phyloP scores from a whole-genome alignment of 2,329 filamentous ascomycete species.

The Aspergillus sp. region DNA sequence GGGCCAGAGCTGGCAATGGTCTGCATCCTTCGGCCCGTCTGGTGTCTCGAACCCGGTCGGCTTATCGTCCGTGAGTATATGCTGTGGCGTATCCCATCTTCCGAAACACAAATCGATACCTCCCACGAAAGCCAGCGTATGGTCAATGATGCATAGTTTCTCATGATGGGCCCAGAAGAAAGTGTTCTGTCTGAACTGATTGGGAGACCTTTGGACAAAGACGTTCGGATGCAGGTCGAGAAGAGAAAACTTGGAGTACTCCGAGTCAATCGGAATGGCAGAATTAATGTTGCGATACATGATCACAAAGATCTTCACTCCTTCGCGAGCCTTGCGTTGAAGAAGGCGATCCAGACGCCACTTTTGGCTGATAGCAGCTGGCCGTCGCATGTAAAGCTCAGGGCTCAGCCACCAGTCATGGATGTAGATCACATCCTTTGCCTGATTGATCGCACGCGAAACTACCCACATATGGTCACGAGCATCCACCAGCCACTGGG shows the following conservation, averaged over 20 bases:
- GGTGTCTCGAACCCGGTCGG: slow-evolving; percentile 86
- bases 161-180: slow-evolving; percentile 99
- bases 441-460: slow-evolving; percentile 93
- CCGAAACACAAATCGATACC: slow-evolving; percentile 97
- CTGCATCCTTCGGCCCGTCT: slow-evolving; percentile 75
- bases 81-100: slow-evolving; percentile 94
- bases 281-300: slow-evolving; percentile 98
- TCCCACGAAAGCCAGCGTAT: slow-evolving; percentile 91
- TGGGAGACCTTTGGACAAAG: slow-evolving; percentile 92
- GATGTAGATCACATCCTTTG: slow-evolving; percentile 96
- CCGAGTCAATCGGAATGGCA: slow-evolving; percentile 94
- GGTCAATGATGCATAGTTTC: slow-evolving; percentile 95
- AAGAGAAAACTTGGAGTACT: slow-evolving; percentile 95
- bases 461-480: slow-evolving; percentile 99
- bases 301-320: slow-evolving; percentile 96
- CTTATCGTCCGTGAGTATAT: slow-evolving; percentile 87
- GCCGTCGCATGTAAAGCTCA: slow-evolving; percentile 90
- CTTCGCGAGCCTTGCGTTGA: slow-evolving; percentile 90
- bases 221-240: slow-evolving; percentile 95
- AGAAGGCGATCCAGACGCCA: slow-evolving; percentile 92
- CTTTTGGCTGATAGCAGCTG: slow-evolving; percentile 94
- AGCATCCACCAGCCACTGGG: slow-evolving; percentile 94
- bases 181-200: slow-evolving; percentile 97
- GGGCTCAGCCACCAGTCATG: slow-evolving; percentile 99
- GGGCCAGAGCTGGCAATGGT: slow-evolving; percentile 94